phyloP scores from a whole-genome alignment of 1,284 basidiomycete genomes.

The Marasmius tenuissimus region DNA sequence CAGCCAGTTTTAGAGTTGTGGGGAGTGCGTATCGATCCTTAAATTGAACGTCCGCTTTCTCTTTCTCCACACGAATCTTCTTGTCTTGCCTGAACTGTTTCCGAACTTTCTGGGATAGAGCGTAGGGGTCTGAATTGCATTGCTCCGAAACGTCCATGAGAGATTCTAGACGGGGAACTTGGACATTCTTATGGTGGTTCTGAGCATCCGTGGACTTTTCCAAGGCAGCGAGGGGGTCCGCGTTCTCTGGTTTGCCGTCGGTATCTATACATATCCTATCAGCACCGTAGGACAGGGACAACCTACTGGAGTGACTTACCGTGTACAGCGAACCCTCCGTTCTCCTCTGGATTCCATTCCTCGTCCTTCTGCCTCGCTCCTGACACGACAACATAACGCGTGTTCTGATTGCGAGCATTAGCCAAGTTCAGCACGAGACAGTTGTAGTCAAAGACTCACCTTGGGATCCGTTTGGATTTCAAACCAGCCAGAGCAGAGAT shows the following conservation, averaged over 20 bases:
- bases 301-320: constrained; percentile 44
- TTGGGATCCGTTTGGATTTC: constrained; percentile 98
- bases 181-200: constrained; percentile 67
- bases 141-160: constrained; percentile 74
- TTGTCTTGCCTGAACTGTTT: constrained; percentile 86
- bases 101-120: constrained; percentile 71
- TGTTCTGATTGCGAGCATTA: constrained; percentile 64
- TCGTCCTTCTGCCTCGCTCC: constrained; percentile 91
- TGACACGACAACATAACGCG: constrained; percentile 88
- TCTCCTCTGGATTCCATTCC: constrained; percentile 95
- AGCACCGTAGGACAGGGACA: constrained; percentile 24
- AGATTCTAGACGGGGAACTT: constrained; percentile 75
- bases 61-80: constrained; percentile 49
- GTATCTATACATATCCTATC: constrained; percentile 44
- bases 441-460: constrained; percentile 42
- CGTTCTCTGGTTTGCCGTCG: constrained; percentile 60
- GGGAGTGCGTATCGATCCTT: background rate
- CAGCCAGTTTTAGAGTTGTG: background rate
- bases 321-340: constrained; percentile 89
- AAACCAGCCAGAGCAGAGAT: constrained; percentile 91
- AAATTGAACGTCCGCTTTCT: background rate
- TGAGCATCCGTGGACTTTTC: constrained; percentile 86
- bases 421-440: background rate
- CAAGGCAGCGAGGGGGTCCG: constrained; percentile 83
- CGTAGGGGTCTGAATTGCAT: constrained; percentile 83